Evolutionary conservation across 2,329 filamentous ascomycete genomes (phyloP).

Genomic region (Colletotrichum sp.): DNA sequence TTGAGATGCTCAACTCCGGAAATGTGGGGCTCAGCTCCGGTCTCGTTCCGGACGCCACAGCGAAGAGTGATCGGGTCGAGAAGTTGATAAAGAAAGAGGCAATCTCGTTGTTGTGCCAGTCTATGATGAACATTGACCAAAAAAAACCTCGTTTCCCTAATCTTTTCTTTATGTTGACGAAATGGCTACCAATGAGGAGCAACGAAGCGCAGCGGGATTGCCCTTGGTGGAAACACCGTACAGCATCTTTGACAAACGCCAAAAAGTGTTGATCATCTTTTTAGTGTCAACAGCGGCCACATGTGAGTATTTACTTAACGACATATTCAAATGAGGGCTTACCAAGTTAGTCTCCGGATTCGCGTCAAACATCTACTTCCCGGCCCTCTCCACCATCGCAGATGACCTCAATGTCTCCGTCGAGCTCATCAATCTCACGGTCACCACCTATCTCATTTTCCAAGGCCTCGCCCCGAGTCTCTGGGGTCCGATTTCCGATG

Average conservation of each 20-base stretch:
- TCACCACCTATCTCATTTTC: constrained; percentile 52
- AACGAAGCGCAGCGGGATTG: background rate
- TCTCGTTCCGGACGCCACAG: background rate
- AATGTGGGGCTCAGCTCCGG: constrained; percentile 8
- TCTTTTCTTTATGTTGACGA: background rate
- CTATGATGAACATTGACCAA: background rate
- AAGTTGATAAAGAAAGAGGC: background rate
- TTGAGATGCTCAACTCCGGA: constrained; percentile 1
- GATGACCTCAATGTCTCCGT: constrained; percentile 44
- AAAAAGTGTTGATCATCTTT: constrained; percentile 52
- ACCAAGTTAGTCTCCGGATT: constrained; percentile 40
- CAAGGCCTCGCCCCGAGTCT: constrained; percentile 60
- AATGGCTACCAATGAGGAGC: background rate
- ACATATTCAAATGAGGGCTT: background rate
- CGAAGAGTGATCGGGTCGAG: background rate
- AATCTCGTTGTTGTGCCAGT: background rate
- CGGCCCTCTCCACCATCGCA: constrained; percentile 49
- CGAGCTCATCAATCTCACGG: constrained; percentile 45
- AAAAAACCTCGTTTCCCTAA: fast-evolving
- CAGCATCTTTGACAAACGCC: constrained; percentile 55
- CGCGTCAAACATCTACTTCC: constrained; percentile 54
- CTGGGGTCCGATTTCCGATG: constrained; percentile 54
- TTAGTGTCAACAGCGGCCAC: constrained; percentile 56
- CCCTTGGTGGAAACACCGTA: constrained; percentile 39
- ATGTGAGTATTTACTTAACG: constrained; percentile 36